Conservation (phyloP, 352 stramenopile species). For the Globisporangium paroecandrum region DNA sequence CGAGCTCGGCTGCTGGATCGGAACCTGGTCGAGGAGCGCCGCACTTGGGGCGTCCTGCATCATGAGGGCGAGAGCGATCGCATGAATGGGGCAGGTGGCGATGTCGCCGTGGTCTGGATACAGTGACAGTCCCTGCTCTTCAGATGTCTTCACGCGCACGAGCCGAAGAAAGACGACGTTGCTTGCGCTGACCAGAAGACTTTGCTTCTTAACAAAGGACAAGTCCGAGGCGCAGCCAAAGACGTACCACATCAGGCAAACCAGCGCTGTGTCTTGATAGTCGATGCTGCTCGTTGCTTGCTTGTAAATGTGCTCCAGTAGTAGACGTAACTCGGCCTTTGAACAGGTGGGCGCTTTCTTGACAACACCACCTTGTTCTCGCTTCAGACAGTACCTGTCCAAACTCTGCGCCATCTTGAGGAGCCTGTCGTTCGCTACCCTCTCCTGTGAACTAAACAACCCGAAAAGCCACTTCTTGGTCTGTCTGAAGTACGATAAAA, state of each 20-base stretch:
- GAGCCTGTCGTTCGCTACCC: too few species aligned
- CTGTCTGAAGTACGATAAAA: too few species aligned
- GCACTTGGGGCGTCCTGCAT: conserved; percentile 17
- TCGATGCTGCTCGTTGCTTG: neutral
- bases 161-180: conserved; percentile 28
- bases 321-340: too few species aligned
- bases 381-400: too few species aligned
- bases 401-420: too few species aligned
- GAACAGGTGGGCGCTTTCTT: too few species aligned
- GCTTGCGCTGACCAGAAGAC: conserved; percentile 20
- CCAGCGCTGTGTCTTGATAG: too few species aligned
- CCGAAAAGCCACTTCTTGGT: too few species aligned
- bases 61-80: conserved; percentile 19
- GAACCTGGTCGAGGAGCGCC: conserved; percentile 18
- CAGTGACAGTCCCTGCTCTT: conserved; percentile 29
- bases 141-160: conserved; percentile 25
- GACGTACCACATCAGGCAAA: too few species aligned
- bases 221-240: neutral
- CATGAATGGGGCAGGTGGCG: conserved; percentile 1
- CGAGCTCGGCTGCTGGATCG: neutral
- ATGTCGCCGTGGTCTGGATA: conserved; percentile 18
- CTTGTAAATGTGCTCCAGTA: too few species aligned
- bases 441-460: too few species aligned
- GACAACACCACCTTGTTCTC: too few species aligned
- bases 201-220: conserved; percentile 12